A percentile compares a stretch with the other conserved stretches of the same genome.
phyloP scores from a whole-genome alignment of 2,329 filamentous ascomycete species.

The Arthrobotrys sinensis region DNA sequence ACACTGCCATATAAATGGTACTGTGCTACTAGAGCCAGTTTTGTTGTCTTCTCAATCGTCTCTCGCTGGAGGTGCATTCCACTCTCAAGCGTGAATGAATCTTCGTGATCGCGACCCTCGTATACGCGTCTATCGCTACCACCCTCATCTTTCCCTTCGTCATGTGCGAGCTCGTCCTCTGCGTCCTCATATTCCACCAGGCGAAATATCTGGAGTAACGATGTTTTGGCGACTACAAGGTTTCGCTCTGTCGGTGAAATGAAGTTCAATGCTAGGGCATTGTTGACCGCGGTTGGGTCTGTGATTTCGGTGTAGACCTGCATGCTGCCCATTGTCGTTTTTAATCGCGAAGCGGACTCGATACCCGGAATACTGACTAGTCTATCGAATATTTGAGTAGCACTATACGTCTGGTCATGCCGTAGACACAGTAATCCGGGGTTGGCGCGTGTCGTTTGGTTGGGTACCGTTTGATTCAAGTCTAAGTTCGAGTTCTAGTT shows the following conservation, averaged over 20 bases:
- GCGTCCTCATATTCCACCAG: constrained; percentile 71
- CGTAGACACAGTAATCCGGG: constrained; percentile 17
- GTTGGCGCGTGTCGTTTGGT: constrained; percentile 29
- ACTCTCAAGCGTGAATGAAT: constrained; percentile 78
- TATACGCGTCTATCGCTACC: constrained; percentile 68
- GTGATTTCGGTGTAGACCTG: constrained; percentile 87
- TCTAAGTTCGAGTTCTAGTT: not conserved
- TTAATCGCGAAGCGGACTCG: not conserved
- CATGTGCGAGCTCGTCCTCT: constrained; percentile 65
- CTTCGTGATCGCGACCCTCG: constrained; percentile 77
- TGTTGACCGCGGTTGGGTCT: constrained; percentile 92
- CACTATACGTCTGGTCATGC: constrained; percentile 27
- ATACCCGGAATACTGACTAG: constrained; percentile 4
- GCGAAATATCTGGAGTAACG: constrained; percentile 90
- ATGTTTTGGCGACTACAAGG: constrained; percentile 91
- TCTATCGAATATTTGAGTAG: constrained; percentile 6
- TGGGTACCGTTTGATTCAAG: not conserved
- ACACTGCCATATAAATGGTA: constrained; percentile 87
- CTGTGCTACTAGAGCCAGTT: constrained; percentile 87
- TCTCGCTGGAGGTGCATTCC: constrained; percentile 73
- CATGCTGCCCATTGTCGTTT: constrained; percentile 45
- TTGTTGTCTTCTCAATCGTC: constrained; percentile 78
- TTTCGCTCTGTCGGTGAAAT: constrained; percentile 82
- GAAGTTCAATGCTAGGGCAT: constrained; percentile 85
- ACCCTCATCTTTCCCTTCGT: constrained; percentile 71